A percentile compares a stretch with the other conserved stretches of the same genome.
Evolutionary conservation across 1,284 basidiomycete species (phyloP).

Genomic region (Cutaneotrichosporon cutaneum): DNA sequence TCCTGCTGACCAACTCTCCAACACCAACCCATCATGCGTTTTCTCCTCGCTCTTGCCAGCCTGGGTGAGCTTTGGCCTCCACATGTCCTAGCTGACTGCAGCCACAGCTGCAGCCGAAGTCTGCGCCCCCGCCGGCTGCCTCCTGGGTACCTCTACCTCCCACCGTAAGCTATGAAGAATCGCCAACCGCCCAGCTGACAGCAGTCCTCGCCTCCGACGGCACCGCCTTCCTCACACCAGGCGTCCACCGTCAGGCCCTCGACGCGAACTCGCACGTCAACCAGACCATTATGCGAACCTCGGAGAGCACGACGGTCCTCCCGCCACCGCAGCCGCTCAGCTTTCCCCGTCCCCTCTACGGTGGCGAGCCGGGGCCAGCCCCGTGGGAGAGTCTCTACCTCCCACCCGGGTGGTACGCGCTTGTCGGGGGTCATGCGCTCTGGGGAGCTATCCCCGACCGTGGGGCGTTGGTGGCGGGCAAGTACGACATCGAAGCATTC

Average conservation of each 20-base stretch:
- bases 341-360: conserved; percentile 24
- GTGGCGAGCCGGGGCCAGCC: conserved; percentile 8
- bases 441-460: conserved; percentile 38
- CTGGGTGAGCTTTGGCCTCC: conserved; percentile 5
- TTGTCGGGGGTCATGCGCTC: conserved; percentile 32
- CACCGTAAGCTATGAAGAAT: conserved; percentile 59
- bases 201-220: conserved; percentile 63
- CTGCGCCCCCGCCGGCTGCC: conserved; percentile 28
- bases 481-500: conserved; percentile 1
- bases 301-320: conserved; percentile 20
- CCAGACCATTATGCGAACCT: neutral
- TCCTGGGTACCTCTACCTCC: conserved; percentile 29
- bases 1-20: neutral
- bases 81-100: neutral
- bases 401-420: conserved; percentile 38
- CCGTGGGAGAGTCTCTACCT: conserved; percentile 29
- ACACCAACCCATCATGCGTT: conserved; percentile 11
- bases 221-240: conserved; percentile 23
- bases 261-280: neutral
- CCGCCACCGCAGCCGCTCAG: conserved; percentile 30
- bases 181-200: conserved; percentile 67
- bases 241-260: conserved; percentile 5
- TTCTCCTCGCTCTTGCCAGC: neutral
- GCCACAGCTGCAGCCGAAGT: conserved; percentile 8
- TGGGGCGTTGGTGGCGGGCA: conserved; percentile 20